A percentile compares a stretch with the other conserved stretches of the same genome.
These are phyloP conservation scores for Pseudocercospora eumusae DNA, from an alignment of 2,329 filamentous ascomycete species.

Conservation along the genomic window DNA sequence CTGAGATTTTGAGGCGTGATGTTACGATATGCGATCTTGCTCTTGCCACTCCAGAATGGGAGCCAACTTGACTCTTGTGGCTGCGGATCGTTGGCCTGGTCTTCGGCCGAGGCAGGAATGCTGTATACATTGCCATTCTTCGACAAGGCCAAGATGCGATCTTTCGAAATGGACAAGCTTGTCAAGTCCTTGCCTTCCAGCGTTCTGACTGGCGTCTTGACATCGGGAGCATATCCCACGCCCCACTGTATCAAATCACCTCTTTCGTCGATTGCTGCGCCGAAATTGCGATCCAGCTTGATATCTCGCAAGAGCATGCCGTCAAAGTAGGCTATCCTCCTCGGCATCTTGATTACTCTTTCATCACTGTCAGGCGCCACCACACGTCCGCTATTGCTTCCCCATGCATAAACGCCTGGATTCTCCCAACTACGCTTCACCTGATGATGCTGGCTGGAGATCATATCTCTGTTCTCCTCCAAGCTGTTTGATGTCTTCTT, in stretches of 20 bases:
- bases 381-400: constrained; percentile 81
- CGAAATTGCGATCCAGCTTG: constrained; percentile 79
- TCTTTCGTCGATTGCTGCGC: constrained; percentile 81
- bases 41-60: constrained; percentile 66
- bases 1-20: constrained; percentile 65
- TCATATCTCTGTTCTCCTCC: constrained; percentile 72
- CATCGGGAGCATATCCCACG: constrained; percentile 66
- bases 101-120: constrained; percentile 71
- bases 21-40: constrained; percentile 68
- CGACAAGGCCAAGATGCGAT: constrained; percentile 79
- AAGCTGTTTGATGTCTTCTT: constrained; percentile 56
- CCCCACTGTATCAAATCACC: constrained; percentile 95
- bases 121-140: constrained; percentile 80
- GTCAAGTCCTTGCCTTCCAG: constrained; percentile 78
- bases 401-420: constrained; percentile 92
- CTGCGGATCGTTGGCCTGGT: constrained; percentile 68
- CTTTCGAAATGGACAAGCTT: constrained; percentile 74
- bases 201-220: constrained; percentile 67
- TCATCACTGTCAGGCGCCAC: constrained; percentile 82
- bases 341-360: constrained; percentile 72
- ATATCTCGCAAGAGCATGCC: constrained; percentile 81
- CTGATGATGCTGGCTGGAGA: constrained; percentile 85
- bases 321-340: constrained; percentile 79
- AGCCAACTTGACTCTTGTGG: constrained; percentile 68
- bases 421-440: constrained; percentile 78